Conservation (phyloP, 2,329 filamentous ascomycete species). For the Trichoderma polysporum region DNA sequence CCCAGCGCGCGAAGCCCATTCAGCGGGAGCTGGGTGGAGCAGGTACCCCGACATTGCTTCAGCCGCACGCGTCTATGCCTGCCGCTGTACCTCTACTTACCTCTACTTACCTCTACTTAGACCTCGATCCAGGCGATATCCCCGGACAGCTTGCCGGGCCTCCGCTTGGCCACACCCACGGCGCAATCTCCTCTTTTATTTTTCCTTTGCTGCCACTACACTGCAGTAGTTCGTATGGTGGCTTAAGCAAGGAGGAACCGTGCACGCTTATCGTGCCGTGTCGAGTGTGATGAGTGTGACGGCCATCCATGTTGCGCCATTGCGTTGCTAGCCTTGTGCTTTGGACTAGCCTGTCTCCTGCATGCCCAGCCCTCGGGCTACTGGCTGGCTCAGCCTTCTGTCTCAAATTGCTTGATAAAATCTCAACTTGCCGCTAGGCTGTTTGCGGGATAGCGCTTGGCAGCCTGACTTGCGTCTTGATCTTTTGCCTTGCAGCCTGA, state of each 20-base stretch:
- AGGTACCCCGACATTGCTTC: conserved; percentile 17
- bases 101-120: background rate
- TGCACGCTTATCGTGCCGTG: conserved; percentile 11
- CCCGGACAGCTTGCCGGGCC: too few species aligned
- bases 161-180: too few species aligned
- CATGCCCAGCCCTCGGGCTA: conserved; percentile 5
- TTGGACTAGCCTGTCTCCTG: conserved; percentile 2
- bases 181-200: background rate
- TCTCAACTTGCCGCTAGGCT: background rate
- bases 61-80: conserved; percentile 11
- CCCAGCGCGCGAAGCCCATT: background rate
- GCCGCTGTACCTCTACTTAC: background rate
- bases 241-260: background rate
- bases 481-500: background rate
- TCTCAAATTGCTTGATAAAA: conserved; percentile 12
- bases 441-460: background rate
- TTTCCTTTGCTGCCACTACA: background rate
- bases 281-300: background rate
- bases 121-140: too few species aligned
- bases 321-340: conserved; percentile 15
- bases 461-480: conserved; percentile 1
- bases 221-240: background rate
- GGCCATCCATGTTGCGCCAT: conserved; percentile 2
- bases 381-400: conserved; percentile 14
- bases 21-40: background rate